Base-by-base conservation (phyloP, 495 filamentous ascomycete genomes). In the Penicillium bovifimosum region DNA sequence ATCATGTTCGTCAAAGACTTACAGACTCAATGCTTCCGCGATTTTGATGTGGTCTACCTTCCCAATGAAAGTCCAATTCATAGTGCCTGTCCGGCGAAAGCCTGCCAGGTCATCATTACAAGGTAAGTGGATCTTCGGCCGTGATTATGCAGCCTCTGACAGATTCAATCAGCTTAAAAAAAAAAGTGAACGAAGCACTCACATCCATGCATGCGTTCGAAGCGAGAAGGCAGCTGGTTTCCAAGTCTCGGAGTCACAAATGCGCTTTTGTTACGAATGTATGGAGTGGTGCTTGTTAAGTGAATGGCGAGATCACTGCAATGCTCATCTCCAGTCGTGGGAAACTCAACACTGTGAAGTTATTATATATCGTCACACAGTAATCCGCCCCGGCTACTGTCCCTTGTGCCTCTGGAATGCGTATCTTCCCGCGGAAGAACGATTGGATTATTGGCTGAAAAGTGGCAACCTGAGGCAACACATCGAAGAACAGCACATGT, bases 31-130 rank as follows among this genome's bases (percentile, higher is more conserved):
- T 59, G 32, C 48, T 0, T 16, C 52, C 20, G 26, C 45, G 35
- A 55, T 40, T 55, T 47, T 49, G 14, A 59, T 50, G 16, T 59
- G 6, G 45, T 59, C 36, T 59, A 55, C 32, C 47, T 59, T 13
- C 52, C 38, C 9, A 47, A 45, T 43, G 31, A 55, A 48, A 47
- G 27, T 38, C 52, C 20, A 17, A 24, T 59, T 33, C 14, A 59
- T 41, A 24, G 52, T 14, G 10, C 44, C 17, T 59, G 18, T 42
- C 56, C 41, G 17, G 35, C 40, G 14, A 40, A 52, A 47, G 40
- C 17, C 36, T 59, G 27, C 26, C 11, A 55, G 42, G 16, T 46
- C n/a, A 47, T 51, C 41, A 54, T 59, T 42, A 0, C 14, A 44
- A 38, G 31, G 35, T 57, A 14, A 57, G 49, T 31, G 1, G 20